Percentiles rank a stretch among this genome's conserved stretches.
Conservation (phyloP, 225 moss, liverwort and hornwort species). For the Sphagnum contortum region DNA sequence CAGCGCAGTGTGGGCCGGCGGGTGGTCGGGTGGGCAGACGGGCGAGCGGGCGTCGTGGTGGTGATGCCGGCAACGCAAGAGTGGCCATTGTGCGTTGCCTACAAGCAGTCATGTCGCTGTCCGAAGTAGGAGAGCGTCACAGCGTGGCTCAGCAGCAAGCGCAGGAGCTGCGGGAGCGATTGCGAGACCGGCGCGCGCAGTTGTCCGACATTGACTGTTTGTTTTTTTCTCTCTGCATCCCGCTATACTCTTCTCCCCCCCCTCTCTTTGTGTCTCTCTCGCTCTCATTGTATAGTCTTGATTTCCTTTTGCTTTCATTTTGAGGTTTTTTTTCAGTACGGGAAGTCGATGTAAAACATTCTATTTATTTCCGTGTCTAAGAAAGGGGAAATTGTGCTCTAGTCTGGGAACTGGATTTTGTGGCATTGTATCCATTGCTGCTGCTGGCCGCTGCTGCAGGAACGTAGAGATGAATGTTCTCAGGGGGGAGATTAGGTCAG, state of each 20-base stretch:
- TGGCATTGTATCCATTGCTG: too few relatives aligned
- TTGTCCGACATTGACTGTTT: too few relatives aligned
- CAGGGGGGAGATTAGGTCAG: neutral
- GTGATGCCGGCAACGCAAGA: too few relatives aligned
- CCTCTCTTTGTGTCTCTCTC: conserved; percentile 36
- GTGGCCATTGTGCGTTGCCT: too few relatives aligned
- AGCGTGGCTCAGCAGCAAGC: conserved; percentile 62
- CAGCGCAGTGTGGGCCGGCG: too few relatives aligned
- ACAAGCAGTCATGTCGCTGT: conserved; percentile 58
- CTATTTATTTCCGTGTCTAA: too few relatives aligned
- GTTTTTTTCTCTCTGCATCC: neutral
- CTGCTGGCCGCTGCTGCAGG: too few relatives aligned
- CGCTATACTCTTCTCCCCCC: conserved; percentile 19
- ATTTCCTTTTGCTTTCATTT: neutral
- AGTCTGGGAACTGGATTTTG: too few relatives aligned
- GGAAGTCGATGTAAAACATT: too few relatives aligned
- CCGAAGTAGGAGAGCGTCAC: conserved; percentile 60
- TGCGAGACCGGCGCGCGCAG: conserved; percentile 31
- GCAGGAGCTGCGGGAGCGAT: conserved; percentile 42
- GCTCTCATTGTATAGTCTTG: neutral
- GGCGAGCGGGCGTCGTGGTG: too few relatives aligned
- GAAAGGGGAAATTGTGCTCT: too few relatives aligned
- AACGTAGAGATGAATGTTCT: neutral
- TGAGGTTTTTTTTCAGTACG: neutral
- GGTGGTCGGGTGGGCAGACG: too few relatives aligned